Evolutionary conservation across 441 rosid species (phyloP).

Genomic region (Pelargonium myrrhifolium): DNA sequence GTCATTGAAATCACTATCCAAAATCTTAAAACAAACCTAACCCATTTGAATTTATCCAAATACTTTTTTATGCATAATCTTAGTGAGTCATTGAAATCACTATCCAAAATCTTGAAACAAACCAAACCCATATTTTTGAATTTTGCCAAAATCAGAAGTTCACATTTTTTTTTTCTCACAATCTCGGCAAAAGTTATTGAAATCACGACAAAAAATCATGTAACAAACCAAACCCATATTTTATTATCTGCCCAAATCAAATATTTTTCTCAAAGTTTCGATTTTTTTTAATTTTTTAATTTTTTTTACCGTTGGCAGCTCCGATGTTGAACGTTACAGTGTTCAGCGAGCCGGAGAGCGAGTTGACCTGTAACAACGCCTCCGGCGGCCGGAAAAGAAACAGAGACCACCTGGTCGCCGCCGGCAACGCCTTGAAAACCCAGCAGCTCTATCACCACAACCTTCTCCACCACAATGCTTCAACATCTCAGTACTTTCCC

Average conservation of each 20-base stretch:
- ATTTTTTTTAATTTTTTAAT: background rate
- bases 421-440: background rate
- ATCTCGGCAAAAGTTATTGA: no score
- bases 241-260: no score
- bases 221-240: no score
- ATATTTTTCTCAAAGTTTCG: no score
- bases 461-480: background rate
- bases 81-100: no score
- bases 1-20: no score
- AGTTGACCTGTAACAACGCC: background rate
- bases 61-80: no score
- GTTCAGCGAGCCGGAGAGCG: conserved; percentile 1
- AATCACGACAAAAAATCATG: no score
- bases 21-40: no score
- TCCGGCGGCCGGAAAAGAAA: background rate
- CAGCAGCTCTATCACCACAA: background rate
- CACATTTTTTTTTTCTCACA: background rate
- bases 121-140: no score
- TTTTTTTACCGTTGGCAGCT: background rate
- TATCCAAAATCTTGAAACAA: no score
- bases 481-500: background rate
- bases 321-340: background rate
- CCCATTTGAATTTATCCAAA: no score
- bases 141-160: background rate
- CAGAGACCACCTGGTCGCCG: background rate